Base-by-base conservation (phyloP, 78 protist genomes). In the Thecamonas trahens region DNA sequence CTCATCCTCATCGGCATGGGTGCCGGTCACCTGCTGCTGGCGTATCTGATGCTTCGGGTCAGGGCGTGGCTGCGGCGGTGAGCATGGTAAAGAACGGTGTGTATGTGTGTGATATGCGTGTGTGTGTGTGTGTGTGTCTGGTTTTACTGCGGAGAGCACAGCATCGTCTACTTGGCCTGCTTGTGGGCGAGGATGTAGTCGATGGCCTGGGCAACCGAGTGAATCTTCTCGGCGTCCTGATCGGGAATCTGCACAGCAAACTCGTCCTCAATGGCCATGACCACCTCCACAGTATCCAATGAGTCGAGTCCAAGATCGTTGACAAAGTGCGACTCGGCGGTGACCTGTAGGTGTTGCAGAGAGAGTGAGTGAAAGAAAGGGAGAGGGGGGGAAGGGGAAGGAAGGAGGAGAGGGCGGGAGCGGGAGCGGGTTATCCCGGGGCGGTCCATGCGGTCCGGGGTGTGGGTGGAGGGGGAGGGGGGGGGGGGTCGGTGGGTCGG, bases 241-340 rank as follows among this genome's bases (percentile, higher is more conserved):
- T 87, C 92, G 0, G 83, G 82, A n/a, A 87, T 82, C 58, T 81
- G 84, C 20, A 87, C 3, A 9, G 68, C 55, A 44, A 87, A 87
- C 66, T 87, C 92, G 28, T 87, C 84, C 80, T 87, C 92, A 18
- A 87, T 58, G 11, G 85, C 72, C 77, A 87, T 76, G 42, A 82
- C 87, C 20, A 87, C 60, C 75, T 87, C 92, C 2, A 82, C 92
- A 29, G 57, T 49, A 78, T 87, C 92, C 6, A 87, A 76, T 60
- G 78, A 66, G 72, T 87, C 92, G 9, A 87, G 85, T 0, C 92
- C 92, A 4, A 87, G 80, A 54, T 87, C 92, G 72, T 67, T 72
- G 32, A 72, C 47, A 58, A 87, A 87, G 74, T 81, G 76, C 0
- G 87, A 4, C 11, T 22, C 57, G 1, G 64, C 34, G 13, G 85